Base-by-base conservation (phyloP, 225 moss, liverwort and hornwort species). In the Climacium dendroides region DNA sequence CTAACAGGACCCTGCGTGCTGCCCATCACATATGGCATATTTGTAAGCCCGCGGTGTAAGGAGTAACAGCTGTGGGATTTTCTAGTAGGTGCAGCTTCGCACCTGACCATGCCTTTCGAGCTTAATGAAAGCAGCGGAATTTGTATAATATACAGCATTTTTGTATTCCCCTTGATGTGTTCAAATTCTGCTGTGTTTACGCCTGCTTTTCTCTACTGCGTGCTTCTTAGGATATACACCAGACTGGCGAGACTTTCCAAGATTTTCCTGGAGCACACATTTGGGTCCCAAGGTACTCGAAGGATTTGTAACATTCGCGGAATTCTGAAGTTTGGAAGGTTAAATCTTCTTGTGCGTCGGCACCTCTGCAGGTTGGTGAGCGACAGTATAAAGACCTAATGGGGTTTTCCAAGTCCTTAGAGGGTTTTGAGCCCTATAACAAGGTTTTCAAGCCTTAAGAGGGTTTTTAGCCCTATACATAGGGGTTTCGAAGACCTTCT, bases 61-160 rank as follows among this genome's bases (percentile, higher is more conserved):
- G 85, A 89, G 80, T 80, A 72, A 45, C 89, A 74, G 60, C 83
- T 83, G 67, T 82, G 85, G 71, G 85, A 81, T 58, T 75, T 87
- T 87, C 87, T 87, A 87, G 26, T 84, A 87, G 91, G 91, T 91
- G 85, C 82, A 64, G 82, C 77, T 87, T 87, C 81, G 79, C 74
- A 83, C 60, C 86, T 88, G 54, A 45, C 60, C 80, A 69, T 89
- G 37, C 59, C 57, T 89, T 61, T 20, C n/a, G 45, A 86, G 84
- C 67, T 60, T 45, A 67, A 89, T 84, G 86, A 74, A 86, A 69
- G 87, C 79, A 72, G 79, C 17, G 10, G 3, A 83, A 54, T 59
- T 50, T 80, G 78, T 80, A 84, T 65, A 78, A 32, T 45, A 67
- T 59, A 76, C 62, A 82, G 71, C 78, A 72, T 52, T 85, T 63